These are phyloP conservation scores for Suillus bovinus DNA, from an alignment of 768 basidiomycete genomes.

Conservation along the genomic window DNA sequence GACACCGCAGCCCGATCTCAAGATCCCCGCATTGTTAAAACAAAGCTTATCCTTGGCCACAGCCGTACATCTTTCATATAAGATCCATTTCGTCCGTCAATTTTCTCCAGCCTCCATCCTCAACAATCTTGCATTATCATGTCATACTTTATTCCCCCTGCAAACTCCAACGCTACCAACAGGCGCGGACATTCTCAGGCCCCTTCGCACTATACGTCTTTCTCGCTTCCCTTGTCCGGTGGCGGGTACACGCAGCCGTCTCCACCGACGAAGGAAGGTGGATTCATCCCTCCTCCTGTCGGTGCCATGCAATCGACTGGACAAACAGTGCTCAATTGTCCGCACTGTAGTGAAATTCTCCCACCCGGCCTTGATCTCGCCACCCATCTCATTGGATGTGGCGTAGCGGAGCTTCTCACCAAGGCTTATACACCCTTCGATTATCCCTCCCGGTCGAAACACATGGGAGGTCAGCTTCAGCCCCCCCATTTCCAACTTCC, in stretches of 20 bases:
- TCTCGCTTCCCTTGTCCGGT: not conserved
- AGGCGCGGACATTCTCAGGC: not conserved
- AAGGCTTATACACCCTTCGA: constrained; percentile 17
- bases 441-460: not conserved
- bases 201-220: not conserved
- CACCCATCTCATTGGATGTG: constrained; percentile 17
- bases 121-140: not conserved
- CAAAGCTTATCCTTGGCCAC: not conserved
- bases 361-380: constrained; percentile 12
- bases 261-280: not conserved
- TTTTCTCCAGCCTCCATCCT: not conserved
- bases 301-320: not conserved
- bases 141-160: constrained; percentile 4
- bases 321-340: constrained; percentile 6
- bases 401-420: constrained; percentile 14
- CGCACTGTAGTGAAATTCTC: constrained; percentile 17
- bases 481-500: not conserved
- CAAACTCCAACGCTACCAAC: not conserved
- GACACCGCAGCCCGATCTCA: not conserved
- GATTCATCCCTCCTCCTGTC: constrained; percentile 9
- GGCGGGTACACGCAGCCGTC: constrained; percentile 1
- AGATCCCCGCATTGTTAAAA: not conserved
- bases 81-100: not conserved
- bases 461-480: not conserved
- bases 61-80: not conserved